A percentile compares a stretch with the other conserved stretches of the same genome.
Evolutionary conservation across 345 rosid genomes (phyloP).

Genomic region (Raphanus raphanistrum): DNA sequence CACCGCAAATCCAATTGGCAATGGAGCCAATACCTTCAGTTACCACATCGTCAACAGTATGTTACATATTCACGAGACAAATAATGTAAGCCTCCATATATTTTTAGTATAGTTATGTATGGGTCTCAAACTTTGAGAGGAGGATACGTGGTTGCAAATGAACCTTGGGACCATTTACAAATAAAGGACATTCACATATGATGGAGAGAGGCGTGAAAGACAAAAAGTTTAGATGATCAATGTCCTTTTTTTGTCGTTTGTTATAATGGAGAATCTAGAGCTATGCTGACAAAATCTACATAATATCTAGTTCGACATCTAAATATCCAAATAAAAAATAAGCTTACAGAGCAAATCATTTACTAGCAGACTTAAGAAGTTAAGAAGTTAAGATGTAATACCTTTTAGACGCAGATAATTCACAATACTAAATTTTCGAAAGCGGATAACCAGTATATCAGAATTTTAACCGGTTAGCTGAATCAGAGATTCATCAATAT

Average conservation of each 20-base stretch:
- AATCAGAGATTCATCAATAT: background rate
- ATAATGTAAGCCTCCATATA: background rate
- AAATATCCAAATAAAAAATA: background rate
- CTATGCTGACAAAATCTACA: background rate
- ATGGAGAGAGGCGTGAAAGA: conserved; percentile 26
- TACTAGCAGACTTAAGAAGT: too few species aligned
- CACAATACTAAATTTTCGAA: background rate
- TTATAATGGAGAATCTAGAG: conserved; percentile 25
- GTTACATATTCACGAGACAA: conserved; percentile 16
- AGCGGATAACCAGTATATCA: background rate
- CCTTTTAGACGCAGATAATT: background rate
- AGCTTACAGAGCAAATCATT: too few species aligned
- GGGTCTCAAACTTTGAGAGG: background rate
- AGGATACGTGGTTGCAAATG: conserved; percentile 30
- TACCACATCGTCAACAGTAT: background rate
- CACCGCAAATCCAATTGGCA: conserved; percentile 94
- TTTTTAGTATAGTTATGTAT: background rate
- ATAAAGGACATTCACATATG: conserved; percentile 12
- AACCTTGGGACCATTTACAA: conserved; percentile 19
- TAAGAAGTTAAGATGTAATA: too few species aligned
- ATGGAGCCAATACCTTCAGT: conserved; percentile 85
- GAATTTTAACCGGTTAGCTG: background rate
- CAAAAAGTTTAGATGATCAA: conserved; percentile 1
- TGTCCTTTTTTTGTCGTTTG: conserved; percentile 19
- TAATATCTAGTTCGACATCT: background rate